Base-by-base conservation (phyloP, 2,329 filamentous ascomycete species). In the Mollisia scopiformis region DNA sequence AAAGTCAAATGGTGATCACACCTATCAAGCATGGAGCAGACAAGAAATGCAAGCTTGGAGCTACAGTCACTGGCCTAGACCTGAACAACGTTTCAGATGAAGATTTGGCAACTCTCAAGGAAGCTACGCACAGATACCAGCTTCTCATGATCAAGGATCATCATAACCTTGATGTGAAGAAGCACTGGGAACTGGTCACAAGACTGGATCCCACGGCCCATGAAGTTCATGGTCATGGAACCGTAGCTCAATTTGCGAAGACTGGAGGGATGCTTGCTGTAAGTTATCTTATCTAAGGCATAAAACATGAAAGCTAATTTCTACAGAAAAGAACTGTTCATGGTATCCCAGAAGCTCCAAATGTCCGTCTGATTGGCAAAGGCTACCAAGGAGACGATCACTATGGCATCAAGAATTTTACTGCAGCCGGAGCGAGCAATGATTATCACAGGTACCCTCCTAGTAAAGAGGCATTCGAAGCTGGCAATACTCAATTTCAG, bases 101-200 rank as follows among this genome's bases (percentile, higher is more conserved):
- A 41, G 74, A 77, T 49, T 72, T 80, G 23, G 59, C 71, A 31
- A 69, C 68, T 10, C 68, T 80, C 13, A 71, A 71, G 50, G 73
- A 77, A 5, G 72, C 75, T 13, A 78, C 78, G 60, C 78, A 77
- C 77, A 75, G 66, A 7, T 75, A 80, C 65, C 79, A 80, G 66
- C 69, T 80, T 3, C 68, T 80, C 10, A 71, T 79, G 25, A 74
- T 80, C 37, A 79, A 76, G 65, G 74, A 74, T n/a, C 78, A 81
- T 60, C 69, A 76, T 27, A 61, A 77, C 35, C 71, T 81, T 0
- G 64, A 68, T 8, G 78, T 78, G 2, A 71, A 72, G 35, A 79
- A 79, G 66, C 77, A 80, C 51, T 80, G 77, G 78, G 77, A 80
- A 49, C 69, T 80, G 1, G 76, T 80, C 11, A 75, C 73, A 5